Conservation (phyloP, 148 eudicot genomes). For the Persicaria tinctoria region DNA sequence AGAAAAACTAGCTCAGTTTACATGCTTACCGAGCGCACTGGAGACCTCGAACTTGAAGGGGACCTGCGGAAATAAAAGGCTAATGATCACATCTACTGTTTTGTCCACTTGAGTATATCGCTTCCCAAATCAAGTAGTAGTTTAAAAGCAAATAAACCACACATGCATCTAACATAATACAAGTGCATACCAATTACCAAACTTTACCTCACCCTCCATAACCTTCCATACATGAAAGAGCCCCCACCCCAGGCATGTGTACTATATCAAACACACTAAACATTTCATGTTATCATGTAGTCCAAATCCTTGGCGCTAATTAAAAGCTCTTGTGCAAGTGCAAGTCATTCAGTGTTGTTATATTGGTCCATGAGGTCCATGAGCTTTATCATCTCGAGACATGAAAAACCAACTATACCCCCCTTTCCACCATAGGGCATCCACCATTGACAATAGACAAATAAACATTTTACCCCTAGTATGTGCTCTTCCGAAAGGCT, state of each 20-base stretch:
- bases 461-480: slow-evolving; percentile 20
- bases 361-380: slow-evolving; percentile 15
- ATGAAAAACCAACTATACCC: slow-evolving; percentile 12
- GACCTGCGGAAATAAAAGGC: slow-evolving; percentile 36
- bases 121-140: not conserved
- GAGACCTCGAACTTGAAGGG: slow-evolving; percentile 39
- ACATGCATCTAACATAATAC: not conserved
- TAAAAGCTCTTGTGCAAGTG: slow-evolving; percentile 11
- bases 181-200: not conserved
- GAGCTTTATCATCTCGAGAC: slow-evolving; percentile 6
- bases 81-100: not conserved
- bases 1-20: not conserved
- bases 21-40: slow-evolving; percentile 21
- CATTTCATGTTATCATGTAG: slow-evolving; percentile 18
- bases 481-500: slow-evolving; percentile 24
- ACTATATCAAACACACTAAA: slow-evolving; percentile 13
- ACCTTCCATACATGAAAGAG: slow-evolving; percentile 16
- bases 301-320: slow-evolving; percentile 25
- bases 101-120: not conserved
- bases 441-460: slow-evolving; percentile 16
- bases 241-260: slow-evolving; percentile 20
- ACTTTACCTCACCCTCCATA: slow-evolving; percentile 27
- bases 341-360: slow-evolving; percentile 6
- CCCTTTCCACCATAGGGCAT: slow-evolving; percentile 15
- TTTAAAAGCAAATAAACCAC: not conserved